phyloP scores from a whole-genome alignment of 768 basidiomycete species.

The Trametes cingulata region DNA sequence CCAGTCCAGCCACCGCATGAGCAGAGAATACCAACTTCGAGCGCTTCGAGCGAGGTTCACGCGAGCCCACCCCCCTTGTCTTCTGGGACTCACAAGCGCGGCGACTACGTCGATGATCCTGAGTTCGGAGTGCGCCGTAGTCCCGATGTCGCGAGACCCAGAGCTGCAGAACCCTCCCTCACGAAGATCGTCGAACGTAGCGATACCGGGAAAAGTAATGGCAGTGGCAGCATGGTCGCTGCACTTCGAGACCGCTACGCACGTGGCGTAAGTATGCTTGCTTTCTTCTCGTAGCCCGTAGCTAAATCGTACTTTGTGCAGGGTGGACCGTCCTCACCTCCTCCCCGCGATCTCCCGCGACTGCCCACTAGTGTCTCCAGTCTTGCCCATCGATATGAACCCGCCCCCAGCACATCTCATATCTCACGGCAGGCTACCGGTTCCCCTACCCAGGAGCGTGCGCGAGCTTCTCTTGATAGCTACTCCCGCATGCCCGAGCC shows the following conservation, averaged over 20 bases:
- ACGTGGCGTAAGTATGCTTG: slow-evolving; percentile 45
- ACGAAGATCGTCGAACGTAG: slow-evolving; percentile 44
- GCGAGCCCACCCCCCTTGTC: not conserved
- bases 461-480: slow-evolving; percentile 17
- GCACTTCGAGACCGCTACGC: slow-evolving; percentile 68
- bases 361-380: slow-evolving; percentile 63
- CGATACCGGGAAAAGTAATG: slow-evolving; percentile 54
- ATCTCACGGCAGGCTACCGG: slow-evolving; percentile 41
- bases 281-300: not conserved
- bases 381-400: slow-evolving; percentile 63
- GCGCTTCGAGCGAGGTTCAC: not conserved
- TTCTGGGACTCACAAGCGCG: slow-evolving; percentile 3
- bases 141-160: slow-evolving; percentile 27
- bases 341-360: slow-evolving; percentile 62
- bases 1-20: not conserved
- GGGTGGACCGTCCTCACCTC: slow-evolving; percentile 54
- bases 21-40: not conserved
- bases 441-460: slow-evolving; percentile 36
- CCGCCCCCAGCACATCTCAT: slow-evolving; percentile 38
- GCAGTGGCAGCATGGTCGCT: slow-evolving; percentile 63
- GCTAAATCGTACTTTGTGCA: slow-evolving; percentile 22
- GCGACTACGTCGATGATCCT: slow-evolving; percentile 26
- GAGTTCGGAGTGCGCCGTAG: slow-evolving; percentile 32
- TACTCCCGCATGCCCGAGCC: slow-evolving; percentile 16
- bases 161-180: slow-evolving; percentile 10